Base-by-base conservation (phyloP, 2,329 filamentous ascomycete genomes). In the Exophiala mesophila region DNA sequence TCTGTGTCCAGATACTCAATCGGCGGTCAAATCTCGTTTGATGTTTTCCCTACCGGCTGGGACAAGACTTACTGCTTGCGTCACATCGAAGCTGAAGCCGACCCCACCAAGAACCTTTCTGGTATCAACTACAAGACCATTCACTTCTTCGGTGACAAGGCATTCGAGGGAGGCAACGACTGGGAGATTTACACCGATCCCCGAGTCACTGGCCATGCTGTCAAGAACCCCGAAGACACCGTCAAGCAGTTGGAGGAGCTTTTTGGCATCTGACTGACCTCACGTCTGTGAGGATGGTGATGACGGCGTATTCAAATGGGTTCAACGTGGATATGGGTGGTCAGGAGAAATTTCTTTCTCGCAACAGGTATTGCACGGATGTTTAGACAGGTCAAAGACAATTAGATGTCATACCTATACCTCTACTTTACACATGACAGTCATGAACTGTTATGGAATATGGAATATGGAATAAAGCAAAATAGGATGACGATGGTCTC, bases 81-180 rank as follows among this genome's bases (percentile, higher is more conserved):
- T 57, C 89, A 96, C 67, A 73, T 97, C 49, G 87, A 92, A 70
- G 76, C 76, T 52, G 89, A 96, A 65, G 82, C 83, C 58, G 63
- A 67, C 13, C 54, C 65, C 63, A 72, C 76, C 29, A 82, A 78
- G 59, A 82, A 83, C 50, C 72, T 94, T 51, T 63, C 63, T 5
- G 69, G 69, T 3, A 54, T 66, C 36, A 70, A 81, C 17, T 97
- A 90, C 74, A 86, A 80, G 55, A 90, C 78, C 32, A 84, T 97
- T 56, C 92, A 97, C 74, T 97, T 97, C 77, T 98, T 97, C 59
- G 92, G 92, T 54, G 92, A 98, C 76, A 98, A 97, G 82, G 86
- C 86, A 18, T 82, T 80, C 62, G 68, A 82, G 64, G 90, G 92
- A 52, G 92, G 92, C 49, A 98, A 97, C 65, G 92, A 98, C 68